Evolutionary conservation across 352 stramenopile species (phyloP).

Genomic region (Pythium periplocum): DNA sequence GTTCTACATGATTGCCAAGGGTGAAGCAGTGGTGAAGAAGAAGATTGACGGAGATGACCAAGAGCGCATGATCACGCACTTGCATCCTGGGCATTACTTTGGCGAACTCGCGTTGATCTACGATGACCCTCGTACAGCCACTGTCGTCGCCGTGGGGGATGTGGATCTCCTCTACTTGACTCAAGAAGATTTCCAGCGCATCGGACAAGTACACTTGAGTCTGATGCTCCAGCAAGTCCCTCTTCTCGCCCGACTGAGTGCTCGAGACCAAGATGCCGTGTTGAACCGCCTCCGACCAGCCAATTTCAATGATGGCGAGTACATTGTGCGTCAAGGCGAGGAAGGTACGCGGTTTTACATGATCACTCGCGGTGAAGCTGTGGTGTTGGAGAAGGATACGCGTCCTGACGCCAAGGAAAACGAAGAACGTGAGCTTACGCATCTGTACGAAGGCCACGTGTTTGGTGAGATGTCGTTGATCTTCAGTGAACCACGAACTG

Average conservation of each 20-base stretch:
- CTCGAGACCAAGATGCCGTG: conserved; percentile 76
- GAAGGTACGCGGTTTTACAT: conserved; percentile 88
- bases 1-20: conserved; percentile 90
- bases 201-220: conserved; percentile 82
- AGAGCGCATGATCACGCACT: conserved; percentile 84
- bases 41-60: conserved; percentile 43
- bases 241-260: conserved; percentile 60
- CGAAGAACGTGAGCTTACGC: conserved; percentile 74
- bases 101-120: conserved; percentile 91
- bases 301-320: conserved; percentile 84
- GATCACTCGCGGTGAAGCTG: conserved; percentile 83
- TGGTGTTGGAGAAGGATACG: conserved; percentile 67
- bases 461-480: conserved; percentile 88
- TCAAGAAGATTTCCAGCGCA: conserved; percentile 84
- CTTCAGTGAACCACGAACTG: conserved; percentile 82
- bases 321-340: conserved; percentile 87
- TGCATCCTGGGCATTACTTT: conserved; percentile 92
- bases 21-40: conserved; percentile 84
- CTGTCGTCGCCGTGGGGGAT: conserved; percentile 68
- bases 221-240: conserved; percentile 86
- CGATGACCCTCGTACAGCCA: conserved; percentile 83
- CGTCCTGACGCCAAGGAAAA: conserved; percentile 6
- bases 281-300: conserved; percentile 73
- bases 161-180: conserved; percentile 83
- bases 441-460: conserved; percentile 84